Percentiles rank a stretch among this genome's conserved stretches.
Conservation (phyloP, 768 basidiomycete species). For the Botryobasidium botryosum region DNA sequence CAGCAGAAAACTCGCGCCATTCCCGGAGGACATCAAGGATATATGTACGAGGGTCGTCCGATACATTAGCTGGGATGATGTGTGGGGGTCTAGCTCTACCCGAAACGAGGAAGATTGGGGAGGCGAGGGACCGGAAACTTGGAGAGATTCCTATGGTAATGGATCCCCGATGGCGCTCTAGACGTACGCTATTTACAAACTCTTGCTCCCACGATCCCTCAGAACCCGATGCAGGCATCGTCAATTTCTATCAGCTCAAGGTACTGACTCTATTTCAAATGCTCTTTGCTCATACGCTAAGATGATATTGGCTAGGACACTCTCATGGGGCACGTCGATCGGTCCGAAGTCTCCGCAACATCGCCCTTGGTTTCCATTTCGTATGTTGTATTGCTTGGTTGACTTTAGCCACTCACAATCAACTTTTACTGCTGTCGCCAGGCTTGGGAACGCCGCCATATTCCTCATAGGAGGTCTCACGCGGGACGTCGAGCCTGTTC, state of each 20-base stretch:
- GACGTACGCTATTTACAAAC: slow-evolving; percentile 2
- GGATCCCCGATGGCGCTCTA: background rate
- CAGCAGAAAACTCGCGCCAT: slow-evolving; percentile 41
- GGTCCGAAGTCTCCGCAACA: slow-evolving; percentile 83
- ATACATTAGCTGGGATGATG: slow-evolving; percentile 48
- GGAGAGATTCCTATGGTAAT: slow-evolving; percentile 65
- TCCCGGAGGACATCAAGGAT: slow-evolving; percentile 37
- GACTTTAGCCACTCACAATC: background rate
- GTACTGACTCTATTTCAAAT: slow-evolving; percentile 17
- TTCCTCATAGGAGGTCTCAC: slow-evolving; percentile 81
- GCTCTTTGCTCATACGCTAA: background rate
- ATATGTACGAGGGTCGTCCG: slow-evolving; percentile 48
- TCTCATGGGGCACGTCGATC: slow-evolving; percentile 95
- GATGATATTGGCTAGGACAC: slow-evolving; percentile 56
- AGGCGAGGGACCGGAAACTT: slow-evolving; percentile 33
- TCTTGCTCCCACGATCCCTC: slow-evolving; percentile 2
- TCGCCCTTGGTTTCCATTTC: slow-evolving; percentile 89
- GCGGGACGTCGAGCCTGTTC: slow-evolving; percentile 54
- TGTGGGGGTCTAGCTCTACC: slow-evolving; percentile 27
- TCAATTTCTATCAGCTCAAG: slow-evolving; percentile 85
- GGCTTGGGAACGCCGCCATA: slow-evolving; percentile 74
- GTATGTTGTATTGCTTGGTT: slow-evolving; percentile 28
- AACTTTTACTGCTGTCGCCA: slow-evolving; percentile 21
- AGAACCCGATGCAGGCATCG: slow-evolving; percentile 94
- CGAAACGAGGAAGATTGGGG: slow-evolving; percentile 31